A percentile compares a stretch with the other conserved stretches of the same genome.
Conservation (phyloP, 805 yeast genomes). For the Grigorovia yakushimaensis region DNA sequence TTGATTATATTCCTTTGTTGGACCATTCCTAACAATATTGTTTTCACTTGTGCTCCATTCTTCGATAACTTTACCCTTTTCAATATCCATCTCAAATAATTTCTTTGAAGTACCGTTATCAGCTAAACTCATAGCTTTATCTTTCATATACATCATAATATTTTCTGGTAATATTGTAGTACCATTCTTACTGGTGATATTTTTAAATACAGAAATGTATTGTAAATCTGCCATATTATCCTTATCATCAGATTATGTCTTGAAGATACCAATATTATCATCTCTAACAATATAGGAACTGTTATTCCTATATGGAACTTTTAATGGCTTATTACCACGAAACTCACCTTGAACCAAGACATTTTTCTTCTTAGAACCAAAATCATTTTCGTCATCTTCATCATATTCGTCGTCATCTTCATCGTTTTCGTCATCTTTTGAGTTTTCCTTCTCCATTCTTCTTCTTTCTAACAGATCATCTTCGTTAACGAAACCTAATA, state of each 20-base stretch:
- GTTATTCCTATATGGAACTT: slow-evolving; percentile 61
- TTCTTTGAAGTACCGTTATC: slow-evolving; percentile 36
- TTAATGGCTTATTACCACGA: slow-evolving; percentile 50
- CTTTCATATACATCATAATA: slow-evolving; percentile 71
- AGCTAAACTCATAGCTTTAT: slow-evolving; percentile 57
- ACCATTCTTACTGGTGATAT: slow-evolving; percentile 44
- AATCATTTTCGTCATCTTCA: slow-evolving; percentile 31
- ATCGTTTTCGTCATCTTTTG: slow-evolving; percentile 23
- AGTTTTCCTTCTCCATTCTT: slow-evolving; percentile 25
- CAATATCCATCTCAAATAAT: slow-evolving; percentile 68
- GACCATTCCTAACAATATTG: slow-evolving; percentile 51
- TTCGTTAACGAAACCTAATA: slow-evolving; percentile 23
- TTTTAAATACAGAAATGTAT: slow-evolving; percentile 58
- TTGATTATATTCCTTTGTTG: slow-evolving; percentile 66
- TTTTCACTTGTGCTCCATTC: slow-evolving; percentile 59
- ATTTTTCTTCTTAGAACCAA: slow-evolving; percentile 8
- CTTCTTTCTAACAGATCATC: slow-evolving; percentile 21
- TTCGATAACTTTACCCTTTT: slow-evolving; percentile 73
- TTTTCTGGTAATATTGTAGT: slow-evolving; percentile 45
- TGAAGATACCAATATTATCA: slow-evolving; percentile 71
- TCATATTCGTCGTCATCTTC: slow-evolving; percentile 32
- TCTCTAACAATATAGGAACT: slow-evolving; percentile 76
- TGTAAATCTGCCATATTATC: slow-evolving; percentile 36
- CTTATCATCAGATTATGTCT: slow-evolving; percentile 33
- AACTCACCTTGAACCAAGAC: slow-evolving; percentile 14